Base-by-base conservation (phyloP, 352 stramenopile species). In the Globisporangium takayamanum region DNA sequence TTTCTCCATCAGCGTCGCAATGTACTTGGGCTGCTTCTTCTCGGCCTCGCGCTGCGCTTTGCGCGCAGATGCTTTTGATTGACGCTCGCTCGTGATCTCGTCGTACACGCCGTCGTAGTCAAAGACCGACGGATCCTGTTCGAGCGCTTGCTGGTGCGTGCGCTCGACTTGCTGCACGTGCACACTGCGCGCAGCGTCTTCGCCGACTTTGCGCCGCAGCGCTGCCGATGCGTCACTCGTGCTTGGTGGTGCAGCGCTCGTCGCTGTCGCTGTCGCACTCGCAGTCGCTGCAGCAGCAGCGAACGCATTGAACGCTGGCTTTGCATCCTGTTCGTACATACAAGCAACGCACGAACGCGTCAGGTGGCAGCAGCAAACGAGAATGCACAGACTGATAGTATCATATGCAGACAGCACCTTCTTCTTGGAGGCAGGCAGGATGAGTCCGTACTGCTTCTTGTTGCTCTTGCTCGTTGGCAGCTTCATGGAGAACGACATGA, bases 81-180 rank as follows among this genome's bases (percentile, higher is more conserved):
- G 59, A 10, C 75, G 60, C 2, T 62, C 54, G 33, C 54, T 80
- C 62, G 88, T 81, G 60, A 97, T 92, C 15, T 82, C 63, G 62
- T 97, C 88, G 72, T 96, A 97, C 18, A 94, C 82, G 37, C 78
- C 77, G 65, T 97, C 89, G 53, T 97, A 97, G 61, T 97, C 88
- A 53, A 95, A 97, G 41, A 95, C 84, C 1, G 78, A 86, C 25
- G 88, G 70, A 62, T 97, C 86, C 58, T 94, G 69, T 1, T 71
- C 78, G 4, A 92, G 65, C 42, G 79, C 84, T 60, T 88, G 67
- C 6, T 77, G 64, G 47, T 80, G 77, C 11, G 73, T 51, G 28
- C 65, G 71, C 33, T 80, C 79, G 20, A 87, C 75, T 37, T 86
- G 68, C 10, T 56, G 69, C 52, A 76, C 59, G 42, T 84, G 74